Evolutionary conservation across 2,329 filamentous ascomycete genomes (phyloP).

Genomic region (Aspergillus proliferans): DNA sequence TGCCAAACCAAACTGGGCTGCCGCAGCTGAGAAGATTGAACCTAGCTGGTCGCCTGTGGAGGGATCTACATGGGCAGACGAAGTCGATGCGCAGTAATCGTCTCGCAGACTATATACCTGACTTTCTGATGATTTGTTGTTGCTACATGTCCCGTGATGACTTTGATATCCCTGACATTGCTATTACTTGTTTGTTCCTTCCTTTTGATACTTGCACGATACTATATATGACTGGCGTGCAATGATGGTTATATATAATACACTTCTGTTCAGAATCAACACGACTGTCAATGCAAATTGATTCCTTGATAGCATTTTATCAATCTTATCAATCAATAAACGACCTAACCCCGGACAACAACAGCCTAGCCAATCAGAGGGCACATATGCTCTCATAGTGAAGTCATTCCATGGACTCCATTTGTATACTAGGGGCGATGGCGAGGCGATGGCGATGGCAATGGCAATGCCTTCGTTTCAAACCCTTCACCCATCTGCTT

Average conservation of each 20-base stretch:
- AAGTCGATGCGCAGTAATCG: constrained; percentile 23
- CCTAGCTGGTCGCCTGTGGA: constrained; percentile 18
- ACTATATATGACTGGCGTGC: too few relatives aligned
- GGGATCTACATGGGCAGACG: constrained; percentile 28
- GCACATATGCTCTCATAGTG: not conserved
- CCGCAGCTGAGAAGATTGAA: constrained; percentile 18
- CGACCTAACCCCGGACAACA: not conserved
- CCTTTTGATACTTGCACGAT: not conserved
- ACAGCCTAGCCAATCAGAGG: not conserved
- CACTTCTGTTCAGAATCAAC: not conserved
- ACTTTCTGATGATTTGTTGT: not conserved
- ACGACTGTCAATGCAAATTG: not conserved
- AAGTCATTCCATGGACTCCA: not conserved
- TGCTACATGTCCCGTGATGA: not conserved
- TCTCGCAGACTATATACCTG: not conserved
- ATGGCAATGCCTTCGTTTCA: too few relatives aligned
- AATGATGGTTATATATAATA: not conserved
- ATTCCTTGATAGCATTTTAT: not conserved
- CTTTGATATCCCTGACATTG: not conserved
- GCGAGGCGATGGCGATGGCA: not conserved
- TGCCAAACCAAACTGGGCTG: constrained; percentile 1
- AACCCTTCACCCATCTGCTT: too few relatives aligned
- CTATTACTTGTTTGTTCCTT: not conserved
- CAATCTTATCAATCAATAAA: not conserved
- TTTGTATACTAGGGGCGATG: not conserved